Evolutionary conservation across 768 basidiomycete species (phyloP).

Genomic region (Russula griseocarnosa): DNA sequence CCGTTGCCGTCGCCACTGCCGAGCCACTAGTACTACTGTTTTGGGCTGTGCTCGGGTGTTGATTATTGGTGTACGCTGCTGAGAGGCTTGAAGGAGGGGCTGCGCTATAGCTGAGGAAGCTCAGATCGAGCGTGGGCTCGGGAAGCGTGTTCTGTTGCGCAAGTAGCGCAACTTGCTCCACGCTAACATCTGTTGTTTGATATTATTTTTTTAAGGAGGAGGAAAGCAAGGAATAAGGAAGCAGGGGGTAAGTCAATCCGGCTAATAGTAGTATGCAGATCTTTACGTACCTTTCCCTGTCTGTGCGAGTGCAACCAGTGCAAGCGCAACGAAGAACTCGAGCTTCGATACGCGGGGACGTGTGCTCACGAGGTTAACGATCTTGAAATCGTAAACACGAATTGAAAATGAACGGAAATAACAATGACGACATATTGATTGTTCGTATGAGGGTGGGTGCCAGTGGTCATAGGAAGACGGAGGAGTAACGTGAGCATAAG

Average conservation of each 20-base stretch:
- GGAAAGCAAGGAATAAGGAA: no score
- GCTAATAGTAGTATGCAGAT: neutral
- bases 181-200: conserved; percentile 56
- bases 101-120: conserved; percentile 44
- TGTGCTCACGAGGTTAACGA: conserved; percentile 85
- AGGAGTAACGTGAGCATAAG: neutral
- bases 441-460: neutral
- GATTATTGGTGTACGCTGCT: neutral
- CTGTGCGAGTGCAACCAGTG: conserved; percentile 84
- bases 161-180: conserved; percentile 75
- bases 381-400: conserved; percentile 44
- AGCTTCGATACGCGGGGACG: conserved; percentile 75
- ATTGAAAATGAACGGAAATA: no score
- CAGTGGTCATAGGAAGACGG: no score
- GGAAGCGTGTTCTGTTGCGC: conserved; percentile 77
- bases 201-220: neutral
- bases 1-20: no score
- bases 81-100: conserved; percentile 38
- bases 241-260: no score
- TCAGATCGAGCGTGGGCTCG: conserved; percentile 64
- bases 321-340: conserved; percentile 90
- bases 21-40: neutral
- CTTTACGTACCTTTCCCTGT: conserved; percentile 59
- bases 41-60: no score
- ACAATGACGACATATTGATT: neutral